Evolutionary conservation across 768 basidiomycete species (phyloP), one percentile per base, ranked within the genome.

Genomic region (Hygrophoropsis aurantiaca): DNA sequence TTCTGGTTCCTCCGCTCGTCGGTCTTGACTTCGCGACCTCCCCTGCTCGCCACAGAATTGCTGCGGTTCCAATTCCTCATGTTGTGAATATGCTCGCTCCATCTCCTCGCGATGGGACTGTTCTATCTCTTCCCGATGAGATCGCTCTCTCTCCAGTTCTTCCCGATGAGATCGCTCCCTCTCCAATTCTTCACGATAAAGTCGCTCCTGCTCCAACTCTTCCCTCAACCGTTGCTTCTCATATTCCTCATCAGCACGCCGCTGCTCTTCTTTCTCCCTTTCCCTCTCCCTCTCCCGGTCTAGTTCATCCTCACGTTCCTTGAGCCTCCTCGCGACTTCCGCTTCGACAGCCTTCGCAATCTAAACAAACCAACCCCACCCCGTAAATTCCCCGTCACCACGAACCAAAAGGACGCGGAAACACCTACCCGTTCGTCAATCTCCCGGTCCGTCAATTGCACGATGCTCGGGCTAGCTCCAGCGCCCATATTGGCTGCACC

Each of bases 301-400:
- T 64, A 59, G 26, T 40, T 42, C 50, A 54, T 47, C 69, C 67
- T 59, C 74, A 68, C 61, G 64, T 34, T 69, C 67, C 20, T 70
- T 82, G 41, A 91, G 65, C 23, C 86, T 77, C 50, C 84, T 73
- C 13, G 82, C 78, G 44, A 87, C 87, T 61, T 90, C 86, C 6
- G 71, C 76, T 69, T 90, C 85, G 24, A 90, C 88, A 7, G 82
- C 84, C 53, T 72, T 79, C 39, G 84, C 80, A 46, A 90, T 88
- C 87, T 87, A 55, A 18, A 6, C 10, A 18, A 18, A 33, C 5
- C 18, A 20, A 34, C 7, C 40, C 37, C 25, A 23, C 49, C 43
- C 21, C 50, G 24, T 46, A 37, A 15, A n/a, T n/a, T n/a, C n/a
- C n/a, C n/a, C n/a, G n/a, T n/a, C n/a, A n/a, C n/a, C 34, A 33